These are phyloP conservation scores for Phytophthora foliorum DNA, from an alignment of 352 stramenopile genomes.

Conservation along the genomic window DNA sequence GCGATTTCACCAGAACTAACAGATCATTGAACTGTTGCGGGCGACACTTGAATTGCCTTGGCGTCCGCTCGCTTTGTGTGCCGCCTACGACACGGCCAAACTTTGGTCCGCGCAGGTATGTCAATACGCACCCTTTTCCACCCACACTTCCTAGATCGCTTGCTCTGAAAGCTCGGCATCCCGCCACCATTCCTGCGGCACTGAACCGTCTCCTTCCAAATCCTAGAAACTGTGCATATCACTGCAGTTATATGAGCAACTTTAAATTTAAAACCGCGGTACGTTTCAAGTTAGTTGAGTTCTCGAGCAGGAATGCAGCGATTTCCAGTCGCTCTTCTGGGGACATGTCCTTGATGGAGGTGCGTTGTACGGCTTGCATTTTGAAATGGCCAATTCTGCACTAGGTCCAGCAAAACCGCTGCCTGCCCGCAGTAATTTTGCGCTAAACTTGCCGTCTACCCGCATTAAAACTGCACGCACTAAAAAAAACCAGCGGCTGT, in stretches of 20 bases:
- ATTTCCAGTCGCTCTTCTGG: neutral
- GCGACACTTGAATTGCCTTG: neutral
- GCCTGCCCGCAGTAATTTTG: too few species aligned
- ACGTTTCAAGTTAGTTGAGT: neutral
- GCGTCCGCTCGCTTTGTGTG: neutral
- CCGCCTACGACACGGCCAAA: neutral
- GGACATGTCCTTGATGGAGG: neutral
- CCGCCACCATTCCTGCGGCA: neutral
- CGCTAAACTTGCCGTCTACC: too few species aligned
- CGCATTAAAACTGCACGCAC: too few species aligned
- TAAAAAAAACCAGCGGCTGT: too few species aligned
- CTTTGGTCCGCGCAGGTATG: neutral
- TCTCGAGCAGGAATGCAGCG: neutral
- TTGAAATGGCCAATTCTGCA: neutral
- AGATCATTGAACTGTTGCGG: neutral
- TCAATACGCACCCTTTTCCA: neutral
- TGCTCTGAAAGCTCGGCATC: neutral
- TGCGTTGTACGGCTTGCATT: neutral
- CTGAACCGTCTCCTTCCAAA: too few species aligned
- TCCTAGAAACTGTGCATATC: too few species aligned
- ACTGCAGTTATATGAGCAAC: too few species aligned
- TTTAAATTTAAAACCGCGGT: too few species aligned
- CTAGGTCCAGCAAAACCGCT: too few species aligned
- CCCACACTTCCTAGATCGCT: neutral
- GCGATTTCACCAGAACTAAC: neutral